These are phyloP conservation scores for Blastocystis sp. DNA, from an alignment of 352 stramenopile genomes.

Conservation along the genomic window DNA sequence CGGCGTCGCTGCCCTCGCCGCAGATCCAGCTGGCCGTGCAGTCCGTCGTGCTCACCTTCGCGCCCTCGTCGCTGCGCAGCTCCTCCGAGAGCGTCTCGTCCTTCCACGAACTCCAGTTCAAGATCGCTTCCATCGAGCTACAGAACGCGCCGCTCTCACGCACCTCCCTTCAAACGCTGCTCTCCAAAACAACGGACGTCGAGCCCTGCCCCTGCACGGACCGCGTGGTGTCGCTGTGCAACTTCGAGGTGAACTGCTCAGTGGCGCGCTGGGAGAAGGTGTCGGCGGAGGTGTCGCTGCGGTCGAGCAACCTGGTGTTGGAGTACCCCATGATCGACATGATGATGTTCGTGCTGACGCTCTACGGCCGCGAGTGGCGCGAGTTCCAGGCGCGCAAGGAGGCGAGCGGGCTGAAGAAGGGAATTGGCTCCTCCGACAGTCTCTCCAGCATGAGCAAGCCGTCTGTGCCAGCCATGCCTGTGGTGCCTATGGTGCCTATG, in stretches of 20 bases:
- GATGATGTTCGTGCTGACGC: constrained; percentile 19
- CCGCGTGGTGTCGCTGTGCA: constrained; percentile 1
- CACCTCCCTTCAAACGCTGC: not conserved
- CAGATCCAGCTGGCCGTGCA: not conserved
- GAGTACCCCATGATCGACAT: constrained; percentile 22
- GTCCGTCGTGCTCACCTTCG: not conserved
- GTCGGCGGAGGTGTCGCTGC: not conserved
- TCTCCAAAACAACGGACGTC: not conserved
- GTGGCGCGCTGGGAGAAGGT: constrained; percentile 42
- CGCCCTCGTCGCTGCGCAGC: not conserved
- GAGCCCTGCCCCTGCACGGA: constrained; percentile 21
- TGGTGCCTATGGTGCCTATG: not conserved
- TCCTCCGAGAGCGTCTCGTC: not conserved
- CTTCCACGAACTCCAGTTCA: constrained; percentile 35
- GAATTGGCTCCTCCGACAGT: not conserved
- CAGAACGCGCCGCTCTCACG: constrained; percentile 8
- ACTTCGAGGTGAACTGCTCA: not conserved
- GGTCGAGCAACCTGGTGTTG: constrained; percentile 34
- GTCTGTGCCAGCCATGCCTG: not conserved
- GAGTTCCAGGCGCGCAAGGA: not conserved
- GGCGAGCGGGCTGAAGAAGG: not conserved
- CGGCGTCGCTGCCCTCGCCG: not conserved
- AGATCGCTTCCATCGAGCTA: constrained; percentile 22
- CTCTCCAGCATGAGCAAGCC: not conserved
- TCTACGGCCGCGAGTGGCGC: not conserved